Evolutionary conservation across 345 rosid species (phyloP), one percentile per base, ranked within the genome.

Genomic region (Salix suchowensis): DNA sequence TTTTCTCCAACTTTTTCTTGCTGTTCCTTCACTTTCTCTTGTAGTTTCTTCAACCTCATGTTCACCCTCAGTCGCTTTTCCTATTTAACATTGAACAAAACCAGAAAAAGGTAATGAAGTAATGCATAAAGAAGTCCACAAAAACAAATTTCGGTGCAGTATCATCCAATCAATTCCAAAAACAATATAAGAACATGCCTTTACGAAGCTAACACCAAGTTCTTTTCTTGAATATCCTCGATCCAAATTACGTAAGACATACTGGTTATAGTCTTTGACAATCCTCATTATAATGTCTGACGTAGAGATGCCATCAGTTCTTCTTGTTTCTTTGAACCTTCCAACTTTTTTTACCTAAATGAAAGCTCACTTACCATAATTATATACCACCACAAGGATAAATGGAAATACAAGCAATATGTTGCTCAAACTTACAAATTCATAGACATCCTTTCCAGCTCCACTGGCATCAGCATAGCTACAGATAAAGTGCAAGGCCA

Each of bases 391-490:
- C 39, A 14, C 36, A 52, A 46, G 68, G 65, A 78, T 54, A 30
- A 65, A 39, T 60, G 2, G 19, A 67, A 77, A 21, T 68, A 46
- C 15, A 76, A 81, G 36, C 74, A 61, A 72, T 11, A 77, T 64
- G 26, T 21, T 72, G 30, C 58, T 69, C 70, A 11, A 42, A 88
- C 97, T 89, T 82, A 92, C 98, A 85, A 94, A 92, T 85, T 94
- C 98, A 77, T 92, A 94, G 62, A 94, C 96, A 85, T 92, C 97
- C 16, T 92, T 89, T 34, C 90, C 96, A 78, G 97, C 92, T 74
- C 97, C 98, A 70, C 94, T 94, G 40, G 89, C 84, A 81, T 94
- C 98, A n/a, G 96, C 97, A 85, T 94, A 91, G 77, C 97, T 94
- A 88, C 65, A 74, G 18, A 58, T 58, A 75, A 48, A 52, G 18